Conservation (phyloP, 2,329 filamentous ascomycete genomes). For the Trichoderma sp. region DNA sequence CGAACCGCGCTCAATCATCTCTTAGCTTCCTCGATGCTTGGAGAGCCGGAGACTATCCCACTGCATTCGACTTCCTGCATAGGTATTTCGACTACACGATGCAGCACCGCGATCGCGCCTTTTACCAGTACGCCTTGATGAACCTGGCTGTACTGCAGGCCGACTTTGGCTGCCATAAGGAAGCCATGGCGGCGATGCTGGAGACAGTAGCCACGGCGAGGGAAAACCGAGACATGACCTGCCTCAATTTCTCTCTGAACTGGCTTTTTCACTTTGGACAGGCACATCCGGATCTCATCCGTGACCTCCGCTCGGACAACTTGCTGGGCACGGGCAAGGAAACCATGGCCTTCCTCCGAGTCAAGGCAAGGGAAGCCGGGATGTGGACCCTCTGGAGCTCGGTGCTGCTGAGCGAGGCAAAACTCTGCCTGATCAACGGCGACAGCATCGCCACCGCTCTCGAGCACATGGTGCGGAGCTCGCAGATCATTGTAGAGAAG, state of each 20-base stretch:
- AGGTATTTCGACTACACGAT: constrained; percentile 97
- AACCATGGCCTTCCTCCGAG: constrained; percentile 78
- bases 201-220: constrained; percentile 93
- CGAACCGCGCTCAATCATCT: constrained; percentile 30
- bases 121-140: constrained; percentile 93
- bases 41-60: constrained; percentile 86
- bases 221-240: constrained; percentile 89
- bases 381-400: constrained; percentile 86
- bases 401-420: constrained; percentile 82
- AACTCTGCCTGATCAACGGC: constrained; percentile 73
- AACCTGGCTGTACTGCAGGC: constrained; percentile 92
- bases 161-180: constrained; percentile 88
- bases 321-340: constrained; percentile 80
- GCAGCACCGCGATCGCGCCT: constrained; percentile 77
- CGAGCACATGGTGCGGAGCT: constrained; percentile 79
- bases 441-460: constrained; percentile 65
- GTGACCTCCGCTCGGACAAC: constrained; percentile 68
- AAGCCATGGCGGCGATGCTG: constrained; percentile 91
- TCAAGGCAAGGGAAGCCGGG: constrained; percentile 81
- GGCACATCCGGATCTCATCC: constrained; percentile 75
- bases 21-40: constrained; percentile 84
- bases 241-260: constrained; percentile 91
- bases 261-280: constrained; percentile 97
- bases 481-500: constrained; percentile 77
- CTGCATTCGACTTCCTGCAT: constrained; percentile 87